Conservation (phyloP, 2,329 filamentous ascomycete genomes). For the Remersonia thermophila region DNA sequence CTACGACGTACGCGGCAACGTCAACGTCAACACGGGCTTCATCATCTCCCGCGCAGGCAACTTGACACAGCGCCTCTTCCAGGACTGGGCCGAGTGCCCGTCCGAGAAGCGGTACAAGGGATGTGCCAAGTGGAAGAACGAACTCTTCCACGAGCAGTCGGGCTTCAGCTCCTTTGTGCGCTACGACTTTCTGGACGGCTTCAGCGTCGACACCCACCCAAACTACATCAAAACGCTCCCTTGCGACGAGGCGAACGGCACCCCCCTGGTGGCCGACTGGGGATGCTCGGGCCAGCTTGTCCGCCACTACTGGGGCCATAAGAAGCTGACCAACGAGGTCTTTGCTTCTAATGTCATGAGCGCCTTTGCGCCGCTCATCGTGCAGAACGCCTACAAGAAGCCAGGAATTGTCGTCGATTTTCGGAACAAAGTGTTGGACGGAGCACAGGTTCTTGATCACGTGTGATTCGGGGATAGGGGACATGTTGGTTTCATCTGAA, state of each 20-base stretch:
- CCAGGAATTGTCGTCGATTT: slow-evolving; percentile 10
- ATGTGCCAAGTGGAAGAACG: slow-evolving; percentile 22
- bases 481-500: too few relatives aligned
- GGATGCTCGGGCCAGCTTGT: slow-evolving; percentile 30
- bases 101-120: slow-evolving; percentile 22
- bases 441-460: slow-evolving; percentile 11
- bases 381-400: slow-evolving; percentile 9
- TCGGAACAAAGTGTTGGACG: slow-evolving; percentile 9
- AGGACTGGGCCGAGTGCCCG: slow-evolving; percentile 34
- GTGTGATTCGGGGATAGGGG: too few relatives aligned
- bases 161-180: slow-evolving; percentile 32
- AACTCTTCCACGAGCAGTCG: slow-evolving; percentile 29
- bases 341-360: slow-evolving; percentile 21
- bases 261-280: slow-evolving; percentile 24
- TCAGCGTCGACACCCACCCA: slow-evolving; percentile 23
- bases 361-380: slow-evolving; percentile 11
- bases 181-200: slow-evolving; percentile 22
- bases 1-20: slow-evolving; percentile 27
- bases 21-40: slow-evolving; percentile 40
- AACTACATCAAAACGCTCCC: slow-evolving; percentile 27
- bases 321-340: slow-evolving; percentile 28
- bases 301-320: slow-evolving; percentile 32
- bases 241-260: slow-evolving; percentile 33
- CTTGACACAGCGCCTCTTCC: slow-evolving; percentile 34
- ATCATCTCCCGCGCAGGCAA: slow-evolving; percentile 40